Evolutionary conservation across 208 protist species (phyloP).

Genomic region (Leishmania lainsoni): DNA sequence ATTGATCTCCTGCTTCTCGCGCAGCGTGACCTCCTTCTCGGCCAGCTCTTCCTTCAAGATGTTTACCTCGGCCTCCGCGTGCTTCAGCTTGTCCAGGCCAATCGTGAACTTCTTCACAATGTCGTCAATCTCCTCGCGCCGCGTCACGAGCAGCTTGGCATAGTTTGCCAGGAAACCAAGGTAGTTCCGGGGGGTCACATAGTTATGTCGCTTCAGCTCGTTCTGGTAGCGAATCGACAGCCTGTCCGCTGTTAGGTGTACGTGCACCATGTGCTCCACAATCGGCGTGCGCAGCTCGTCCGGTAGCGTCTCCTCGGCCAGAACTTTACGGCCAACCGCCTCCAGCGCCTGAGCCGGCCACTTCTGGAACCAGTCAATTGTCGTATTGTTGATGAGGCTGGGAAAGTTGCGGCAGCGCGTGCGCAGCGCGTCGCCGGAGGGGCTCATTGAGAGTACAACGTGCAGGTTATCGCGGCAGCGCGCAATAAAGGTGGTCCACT

Average conservation of each 20-base stretch:
- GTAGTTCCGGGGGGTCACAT: slow-evolving; percentile 99
- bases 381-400: slow-evolving; percentile 98
- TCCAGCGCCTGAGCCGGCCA: slow-evolving; percentile 97
- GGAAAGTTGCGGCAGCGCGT: slow-evolving; percentile 98
- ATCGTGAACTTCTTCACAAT: slow-evolving; percentile 95
- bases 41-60: slow-evolving; percentile 94
- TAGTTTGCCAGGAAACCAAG: slow-evolving; percentile 98
- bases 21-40: slow-evolving; percentile 94
- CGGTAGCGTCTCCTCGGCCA: slow-evolving; percentile 91
- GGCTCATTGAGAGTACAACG: slow-evolving; percentile 99
- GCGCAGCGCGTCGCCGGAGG: slow-evolving; percentile 95
- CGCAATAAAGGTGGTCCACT: slow-evolving; percentile 97
- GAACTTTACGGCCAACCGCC: slow-evolving; percentile 90
- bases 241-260: slow-evolving; percentile 93
- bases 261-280: slow-evolving; percentile 96
- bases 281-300: slow-evolving; percentile 86
- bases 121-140: slow-evolving; percentile 94
- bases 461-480: slow-evolving; percentile 98
- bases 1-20: slow-evolving; percentile 94
- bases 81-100: slow-evolving; percentile 96
- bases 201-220: slow-evolving; percentile 96
- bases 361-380: slow-evolving; percentile 99
- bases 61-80: slow-evolving; percentile 96
- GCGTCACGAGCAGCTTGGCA: slow-evolving; percentile 91
- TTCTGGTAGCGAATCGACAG: slow-evolving; percentile 90